Conservation (phyloP, 164 flowering plant species). For the Vitis rotundifolia region DNA sequence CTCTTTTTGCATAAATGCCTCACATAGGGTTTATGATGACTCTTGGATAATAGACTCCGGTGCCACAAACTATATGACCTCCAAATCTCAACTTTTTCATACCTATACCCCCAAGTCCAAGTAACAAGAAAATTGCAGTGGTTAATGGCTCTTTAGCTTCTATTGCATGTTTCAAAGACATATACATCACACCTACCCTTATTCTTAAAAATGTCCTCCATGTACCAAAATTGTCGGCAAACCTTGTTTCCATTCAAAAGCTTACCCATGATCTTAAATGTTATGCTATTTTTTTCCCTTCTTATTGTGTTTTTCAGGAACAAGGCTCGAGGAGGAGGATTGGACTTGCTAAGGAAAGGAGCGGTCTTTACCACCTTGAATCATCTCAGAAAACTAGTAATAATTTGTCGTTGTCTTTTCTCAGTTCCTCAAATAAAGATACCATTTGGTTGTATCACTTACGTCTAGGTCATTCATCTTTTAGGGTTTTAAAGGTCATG, state of each 20-base stretch:
- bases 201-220: not conserved
- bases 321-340: too few species aligned
- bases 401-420: too few species aligned
- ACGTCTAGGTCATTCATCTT: too few species aligned
- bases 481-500: conserved; percentile 1
- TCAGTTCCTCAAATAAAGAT: too few species aligned
- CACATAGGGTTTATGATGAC: not conserved
- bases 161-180: not conserved
- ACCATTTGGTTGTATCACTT: too few species aligned
- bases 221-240: not conserved
- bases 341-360: too few species aligned
- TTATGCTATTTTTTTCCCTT: too few species aligned
- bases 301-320: too few species aligned
- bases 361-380: not conserved
- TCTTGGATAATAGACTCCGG: not conserved
- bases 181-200: not conserved
- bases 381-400: too few species aligned
- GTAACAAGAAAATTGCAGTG: not conserved
- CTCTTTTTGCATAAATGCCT: too few species aligned
- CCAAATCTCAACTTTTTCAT: not conserved
- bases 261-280: too few species aligned
- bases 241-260: not conserved
- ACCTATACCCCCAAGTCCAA: not conserved
- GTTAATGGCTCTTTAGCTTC: not conserved
- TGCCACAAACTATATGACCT: not conserved